phyloP scores from a whole-genome alignment of 2,329 filamentous ascomycete genomes.

The Phyllosticta capitalensis region DNA sequence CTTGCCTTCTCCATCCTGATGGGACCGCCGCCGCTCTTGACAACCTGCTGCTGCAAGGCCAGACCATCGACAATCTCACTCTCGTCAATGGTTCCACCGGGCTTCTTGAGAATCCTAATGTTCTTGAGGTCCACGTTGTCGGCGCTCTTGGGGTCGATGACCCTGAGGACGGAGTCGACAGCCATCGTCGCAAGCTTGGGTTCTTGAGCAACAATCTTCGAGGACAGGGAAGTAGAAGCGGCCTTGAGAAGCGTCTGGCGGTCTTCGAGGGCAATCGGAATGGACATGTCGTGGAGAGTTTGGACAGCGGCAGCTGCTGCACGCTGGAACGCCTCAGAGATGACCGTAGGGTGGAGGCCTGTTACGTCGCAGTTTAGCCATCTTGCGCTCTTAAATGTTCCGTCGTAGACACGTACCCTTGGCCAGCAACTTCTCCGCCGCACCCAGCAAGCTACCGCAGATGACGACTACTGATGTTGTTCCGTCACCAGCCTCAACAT shows the following conservation, averaged over 20 bases:
- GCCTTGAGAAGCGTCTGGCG: conserved; percentile 87
- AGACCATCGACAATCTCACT: conserved; percentile 94
- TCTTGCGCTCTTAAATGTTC: background rate
- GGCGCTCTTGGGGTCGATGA: conserved; percentile 89
- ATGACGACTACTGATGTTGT: conserved; percentile 98
- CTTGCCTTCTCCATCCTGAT: conserved; percentile 91
- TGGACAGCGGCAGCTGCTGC: conserved; percentile 82
- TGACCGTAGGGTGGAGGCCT: conserved; percentile 88
- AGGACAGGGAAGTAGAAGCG: conserved; percentile 91
- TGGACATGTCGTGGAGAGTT: conserved; percentile 89
- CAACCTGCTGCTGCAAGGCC: conserved; percentile 81
- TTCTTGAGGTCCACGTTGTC: conserved; percentile 96
- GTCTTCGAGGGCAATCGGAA: conserved; percentile 81
- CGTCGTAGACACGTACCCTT: conserved; percentile 50
- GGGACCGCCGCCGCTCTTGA: conserved; percentile 89
- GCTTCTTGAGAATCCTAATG: conserved; percentile 94
- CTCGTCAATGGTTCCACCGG: conserved; percentile 95
- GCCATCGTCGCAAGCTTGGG: conserved; percentile 97
- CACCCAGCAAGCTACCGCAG: conserved; percentile 86
- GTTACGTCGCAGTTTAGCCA: background rate
- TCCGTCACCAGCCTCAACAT: conserved; percentile 96
- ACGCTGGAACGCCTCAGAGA: conserved; percentile 94
- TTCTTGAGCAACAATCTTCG: conserved; percentile 97
- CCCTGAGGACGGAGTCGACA: conserved; percentile 90
- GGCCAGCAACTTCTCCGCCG: conserved; percentile 77